Conservation (phyloP, 2,329 filamentous ascomycete genomes). For the Dendryphion nanum region DNA sequence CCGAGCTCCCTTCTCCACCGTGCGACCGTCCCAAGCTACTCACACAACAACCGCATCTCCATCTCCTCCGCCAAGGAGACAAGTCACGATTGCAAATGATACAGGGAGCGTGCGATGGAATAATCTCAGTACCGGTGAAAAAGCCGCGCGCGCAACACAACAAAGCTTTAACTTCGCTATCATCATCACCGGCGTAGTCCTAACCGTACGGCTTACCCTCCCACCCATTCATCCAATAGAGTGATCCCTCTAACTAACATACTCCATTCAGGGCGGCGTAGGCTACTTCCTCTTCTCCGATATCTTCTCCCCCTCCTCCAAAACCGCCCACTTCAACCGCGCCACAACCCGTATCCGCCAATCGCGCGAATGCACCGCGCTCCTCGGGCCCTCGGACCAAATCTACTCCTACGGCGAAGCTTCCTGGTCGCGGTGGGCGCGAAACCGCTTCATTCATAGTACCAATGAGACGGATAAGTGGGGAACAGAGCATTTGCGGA, state of each 20-base stretch:
- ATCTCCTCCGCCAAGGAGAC: constrained; percentile 57
- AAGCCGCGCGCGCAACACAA: constrained; percentile 80
- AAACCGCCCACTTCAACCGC: constrained; percentile 83
- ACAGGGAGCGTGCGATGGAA: constrained; percentile 80
- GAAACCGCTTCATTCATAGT: constrained; percentile 60
- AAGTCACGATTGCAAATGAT: constrained; percentile 82
- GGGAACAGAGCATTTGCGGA: constrained; percentile 76
- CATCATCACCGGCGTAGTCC: constrained; percentile 68
- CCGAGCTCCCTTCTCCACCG: constrained; percentile 26
- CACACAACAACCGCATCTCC: constrained; percentile 15
- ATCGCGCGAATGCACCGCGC: constrained; percentile 66
- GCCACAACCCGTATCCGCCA: constrained; percentile 76
- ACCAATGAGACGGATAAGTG: constrained; percentile 67
- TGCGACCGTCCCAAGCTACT: constrained; percentile 22
- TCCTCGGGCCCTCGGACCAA: constrained; percentile 71
- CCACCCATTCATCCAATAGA: neutral
- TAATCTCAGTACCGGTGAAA: constrained; percentile 72
- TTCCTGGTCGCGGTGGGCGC: constrained; percentile 77
- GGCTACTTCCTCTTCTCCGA: constrained; percentile 43
- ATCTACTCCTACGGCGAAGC: constrained; percentile 81
- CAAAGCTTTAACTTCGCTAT: constrained; percentile 86
- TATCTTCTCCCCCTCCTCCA: constrained; percentile 63
- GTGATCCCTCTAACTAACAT: constrained; percentile 1
- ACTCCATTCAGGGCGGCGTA: constrained; percentile 63
- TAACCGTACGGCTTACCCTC: constrained; percentile 62